Evolutionary conservation across 2,329 filamentous ascomycete genomes (phyloP).

Genomic region (Microcyclospora pomicola): DNA sequence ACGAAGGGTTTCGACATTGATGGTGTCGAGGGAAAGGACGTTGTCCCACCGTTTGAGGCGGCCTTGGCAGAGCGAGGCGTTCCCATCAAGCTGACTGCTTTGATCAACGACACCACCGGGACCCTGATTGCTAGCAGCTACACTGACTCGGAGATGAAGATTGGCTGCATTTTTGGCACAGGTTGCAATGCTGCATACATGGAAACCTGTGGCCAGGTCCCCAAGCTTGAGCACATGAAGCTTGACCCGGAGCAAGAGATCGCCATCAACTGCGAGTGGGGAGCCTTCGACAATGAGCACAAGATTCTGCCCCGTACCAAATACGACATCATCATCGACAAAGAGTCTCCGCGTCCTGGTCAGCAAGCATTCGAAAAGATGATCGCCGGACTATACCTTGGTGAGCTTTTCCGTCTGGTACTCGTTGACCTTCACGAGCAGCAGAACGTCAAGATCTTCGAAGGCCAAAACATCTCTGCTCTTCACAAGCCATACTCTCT

Average conservation of each 20-base stretch:
- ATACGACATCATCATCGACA: conserved; percentile 37
- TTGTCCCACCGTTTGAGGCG: conserved; percentile 75
- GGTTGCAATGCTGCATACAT: conserved; percentile 98
- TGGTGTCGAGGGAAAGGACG: conserved; percentile 79
- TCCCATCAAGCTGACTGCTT: conserved; percentile 79
- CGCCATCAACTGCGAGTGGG: conserved; percentile 97
- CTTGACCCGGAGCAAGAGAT: conserved; percentile 61
- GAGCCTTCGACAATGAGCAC: conserved; percentile 91
- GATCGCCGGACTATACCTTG: conserved; percentile 32
- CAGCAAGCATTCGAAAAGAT: conserved; percentile 35
- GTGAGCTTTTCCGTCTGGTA: conserved; percentile 32
- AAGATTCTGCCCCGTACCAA: conserved; percentile 70
- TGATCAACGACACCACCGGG: conserved; percentile 97
- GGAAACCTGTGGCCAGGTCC: conserved; percentile 80
- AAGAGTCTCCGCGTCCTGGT: conserved; percentile 30
- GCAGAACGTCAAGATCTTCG: conserved; percentile 54
- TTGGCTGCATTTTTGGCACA: conserved; percentile 96
- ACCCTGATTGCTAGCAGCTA: conserved; percentile 94
- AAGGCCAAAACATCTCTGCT: conserved; percentile 63
- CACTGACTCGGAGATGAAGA: conserved; percentile 84
- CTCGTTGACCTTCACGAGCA: conserved; percentile 47
- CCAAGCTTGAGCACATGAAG: conserved; percentile 86
- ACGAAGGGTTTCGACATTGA: conserved; percentile 95
- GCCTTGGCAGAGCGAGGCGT: conserved; percentile 64
- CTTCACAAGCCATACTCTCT: conserved; percentile 79